These are phyloP conservation scores for Rhododendron vialii DNA, from an alignment of 148 eudicot species.

Conservation along the genomic window DNA sequence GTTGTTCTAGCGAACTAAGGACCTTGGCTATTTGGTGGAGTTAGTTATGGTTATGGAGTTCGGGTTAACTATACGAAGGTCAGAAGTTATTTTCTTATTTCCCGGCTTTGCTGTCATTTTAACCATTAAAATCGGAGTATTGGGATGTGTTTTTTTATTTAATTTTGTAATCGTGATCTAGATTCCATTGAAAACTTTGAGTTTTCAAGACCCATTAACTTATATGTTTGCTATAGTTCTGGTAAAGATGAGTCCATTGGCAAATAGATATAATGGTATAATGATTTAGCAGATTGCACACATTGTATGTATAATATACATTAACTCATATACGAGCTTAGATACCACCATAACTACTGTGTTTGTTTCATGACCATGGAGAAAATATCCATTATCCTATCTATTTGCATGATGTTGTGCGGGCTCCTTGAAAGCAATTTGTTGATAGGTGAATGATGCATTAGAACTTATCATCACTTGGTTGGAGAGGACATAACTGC, in stretches of 20 bases:
- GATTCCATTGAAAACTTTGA: background rate
- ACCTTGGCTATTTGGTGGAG: conserved; percentile 80
- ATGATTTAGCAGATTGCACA: background rate
- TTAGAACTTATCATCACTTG: background rate
- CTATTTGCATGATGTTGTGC: too few species aligned
- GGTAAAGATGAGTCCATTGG: background rate
- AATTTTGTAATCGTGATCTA: background rate
- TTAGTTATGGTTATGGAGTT: conserved; percentile 80
- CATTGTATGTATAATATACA: background rate
- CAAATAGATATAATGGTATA: background rate
- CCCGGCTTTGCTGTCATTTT: conserved; percentile 2
- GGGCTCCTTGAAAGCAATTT: too few species aligned
- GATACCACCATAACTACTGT: background rate
- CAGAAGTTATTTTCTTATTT: conserved; percentile 13
- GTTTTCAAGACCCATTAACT: background rate
- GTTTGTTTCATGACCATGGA: background rate
- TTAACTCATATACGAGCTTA: background rate
- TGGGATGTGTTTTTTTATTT: background rate
- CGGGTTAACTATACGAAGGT: conserved; percentile 81
- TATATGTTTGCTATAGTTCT: background rate
- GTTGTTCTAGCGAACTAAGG: conserved; percentile 81
- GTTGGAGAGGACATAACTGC: too few species aligned
- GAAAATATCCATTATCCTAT: background rate
- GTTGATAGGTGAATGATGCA: background rate
- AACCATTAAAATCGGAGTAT: background rate